A percentile compares a stretch with the other conserved stretches of the same genome.
These are phyloP conservation scores for Osmanthus fragrans DNA, from an alignment of 257 asterid genomes.

Conservation along the genomic window DNA sequence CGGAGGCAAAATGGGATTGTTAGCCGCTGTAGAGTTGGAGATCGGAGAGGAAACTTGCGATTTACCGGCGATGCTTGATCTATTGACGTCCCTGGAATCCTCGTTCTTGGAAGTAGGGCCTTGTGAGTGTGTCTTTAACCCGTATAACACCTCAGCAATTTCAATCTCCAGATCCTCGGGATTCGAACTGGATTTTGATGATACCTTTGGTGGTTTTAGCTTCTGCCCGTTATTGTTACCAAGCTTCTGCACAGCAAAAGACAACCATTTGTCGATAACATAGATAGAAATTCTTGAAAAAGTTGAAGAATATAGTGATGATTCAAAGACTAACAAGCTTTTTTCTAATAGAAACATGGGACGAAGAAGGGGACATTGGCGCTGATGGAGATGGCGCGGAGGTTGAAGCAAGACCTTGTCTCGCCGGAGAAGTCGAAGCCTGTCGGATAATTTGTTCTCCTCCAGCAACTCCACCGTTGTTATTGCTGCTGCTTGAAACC, in stretches of 20 bases:
- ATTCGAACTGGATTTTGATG: conserved; percentile 65
- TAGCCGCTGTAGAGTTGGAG: conserved; percentile 49
- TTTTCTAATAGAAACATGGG: conserved; percentile 66
- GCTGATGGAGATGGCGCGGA: conserved; percentile 52
- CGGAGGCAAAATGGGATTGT: conserved; percentile 34
- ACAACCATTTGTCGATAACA: neutral
- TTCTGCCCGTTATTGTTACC: conserved; percentile 44
- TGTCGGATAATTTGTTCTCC: conserved; percentile 57
- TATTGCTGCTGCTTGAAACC: conserved; percentile 51
- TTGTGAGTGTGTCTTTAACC: conserved; percentile 77
- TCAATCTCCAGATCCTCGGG: conserved; percentile 94
- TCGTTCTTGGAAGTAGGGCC: conserved; percentile 72
- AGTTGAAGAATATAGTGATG: neutral
- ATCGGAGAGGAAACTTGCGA: conserved; percentile 68
- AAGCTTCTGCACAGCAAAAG: conserved; percentile 49
- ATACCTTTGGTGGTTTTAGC: conserved; percentile 71
- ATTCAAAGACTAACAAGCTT: conserved; percentile 62
- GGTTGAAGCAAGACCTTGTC: conserved; percentile 42
- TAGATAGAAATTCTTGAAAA: neutral
- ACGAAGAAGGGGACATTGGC: conserved; percentile 81
- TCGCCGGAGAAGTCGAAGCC: conserved; percentile 63
- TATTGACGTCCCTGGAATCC: conserved; percentile 63
- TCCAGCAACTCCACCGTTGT: conserved; percentile 40
- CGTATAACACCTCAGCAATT: conserved; percentile 88
- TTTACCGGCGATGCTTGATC: conserved; percentile 54